Conservation (phyloP, 176 grass and related monocot genomes). For the Cenchrus americanus region DNA sequence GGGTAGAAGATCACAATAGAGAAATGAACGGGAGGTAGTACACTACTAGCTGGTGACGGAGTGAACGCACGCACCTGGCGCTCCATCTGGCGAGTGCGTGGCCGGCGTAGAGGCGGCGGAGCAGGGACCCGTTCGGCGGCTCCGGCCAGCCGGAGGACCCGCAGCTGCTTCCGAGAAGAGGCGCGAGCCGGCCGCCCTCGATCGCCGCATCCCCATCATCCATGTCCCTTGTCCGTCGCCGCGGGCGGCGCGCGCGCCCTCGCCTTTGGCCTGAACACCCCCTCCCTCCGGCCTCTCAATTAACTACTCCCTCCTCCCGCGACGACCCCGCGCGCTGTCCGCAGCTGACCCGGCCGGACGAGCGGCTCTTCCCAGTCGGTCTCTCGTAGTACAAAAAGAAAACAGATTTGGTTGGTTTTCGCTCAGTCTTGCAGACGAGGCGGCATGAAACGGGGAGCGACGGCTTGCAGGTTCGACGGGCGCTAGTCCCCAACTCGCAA, state of each 20-base stretch:
- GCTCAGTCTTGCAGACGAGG: neutral
- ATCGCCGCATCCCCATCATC: neutral
- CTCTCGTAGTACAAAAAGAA: neutral
- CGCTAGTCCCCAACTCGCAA: constrained; percentile 9
- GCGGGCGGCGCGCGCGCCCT: neutral
- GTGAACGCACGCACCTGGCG: constrained; percentile 61
- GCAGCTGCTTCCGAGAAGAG: constrained; percentile 19
- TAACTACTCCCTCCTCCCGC: neutral
- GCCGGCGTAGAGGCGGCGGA: constrained; percentile 72
- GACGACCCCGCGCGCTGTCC: neutral
- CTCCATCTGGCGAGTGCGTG: constrained; percentile 92
- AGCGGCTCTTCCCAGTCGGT: too few relatives aligned
- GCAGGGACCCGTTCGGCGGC: constrained; percentile 47
- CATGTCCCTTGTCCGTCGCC: neutral
- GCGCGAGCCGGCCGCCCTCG: constrained; percentile 10
- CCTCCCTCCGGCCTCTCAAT: neutral
- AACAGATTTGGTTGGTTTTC: neutral
- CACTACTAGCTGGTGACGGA: neutral
- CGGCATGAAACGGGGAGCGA: neutral
- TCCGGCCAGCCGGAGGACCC: neutral
- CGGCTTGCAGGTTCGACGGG: neutral
- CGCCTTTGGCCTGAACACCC: neutral
- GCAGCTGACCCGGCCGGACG: too few relatives aligned
- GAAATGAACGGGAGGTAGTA: neutral
- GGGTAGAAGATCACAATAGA: neutral